Conservation (phyloP, 2,329 filamentous ascomycete species). For the Verticillium albo-atrum region DNA sequence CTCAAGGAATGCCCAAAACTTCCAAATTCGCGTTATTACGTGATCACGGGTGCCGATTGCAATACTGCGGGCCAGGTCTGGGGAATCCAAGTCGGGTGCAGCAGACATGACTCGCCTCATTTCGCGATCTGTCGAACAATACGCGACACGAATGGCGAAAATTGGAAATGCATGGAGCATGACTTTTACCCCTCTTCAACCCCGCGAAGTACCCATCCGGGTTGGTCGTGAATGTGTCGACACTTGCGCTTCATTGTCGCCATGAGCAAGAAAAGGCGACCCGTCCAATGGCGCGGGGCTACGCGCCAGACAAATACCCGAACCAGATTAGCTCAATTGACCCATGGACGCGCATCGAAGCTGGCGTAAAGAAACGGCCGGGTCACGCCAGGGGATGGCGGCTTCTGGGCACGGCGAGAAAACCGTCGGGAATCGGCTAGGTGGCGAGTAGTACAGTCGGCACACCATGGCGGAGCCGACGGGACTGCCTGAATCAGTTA, state of each 20-base stretch:
- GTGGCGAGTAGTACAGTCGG: neutral
- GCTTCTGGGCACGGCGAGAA: neutral
- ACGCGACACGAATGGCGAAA: neutral
- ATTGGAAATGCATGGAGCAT: neutral
- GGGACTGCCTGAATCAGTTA: neutral
- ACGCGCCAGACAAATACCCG: neutral
- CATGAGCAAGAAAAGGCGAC: neutral
- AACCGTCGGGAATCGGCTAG: neutral
- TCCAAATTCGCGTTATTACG: no score
- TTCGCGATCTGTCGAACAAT: neutral
- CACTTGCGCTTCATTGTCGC: neutral
- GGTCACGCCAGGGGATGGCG: neutral
- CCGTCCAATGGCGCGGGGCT: neutral
- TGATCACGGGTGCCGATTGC: no score
- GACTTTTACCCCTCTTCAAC: neutral
- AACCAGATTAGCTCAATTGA: neutral
- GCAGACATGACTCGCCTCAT: neutral
- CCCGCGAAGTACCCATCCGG: neutral
- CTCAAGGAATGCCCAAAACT: constrained; percentile 16
- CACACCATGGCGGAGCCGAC: neutral
- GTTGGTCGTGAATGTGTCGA: neutral
- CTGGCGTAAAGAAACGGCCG: neutral
- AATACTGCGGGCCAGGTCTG: no score
- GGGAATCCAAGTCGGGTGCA: no score
- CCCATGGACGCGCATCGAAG: neutral